Evolutionary conservation across 2,329 filamentous ascomycete genomes (phyloP).

Genomic region (Penicillium sp.): DNA sequence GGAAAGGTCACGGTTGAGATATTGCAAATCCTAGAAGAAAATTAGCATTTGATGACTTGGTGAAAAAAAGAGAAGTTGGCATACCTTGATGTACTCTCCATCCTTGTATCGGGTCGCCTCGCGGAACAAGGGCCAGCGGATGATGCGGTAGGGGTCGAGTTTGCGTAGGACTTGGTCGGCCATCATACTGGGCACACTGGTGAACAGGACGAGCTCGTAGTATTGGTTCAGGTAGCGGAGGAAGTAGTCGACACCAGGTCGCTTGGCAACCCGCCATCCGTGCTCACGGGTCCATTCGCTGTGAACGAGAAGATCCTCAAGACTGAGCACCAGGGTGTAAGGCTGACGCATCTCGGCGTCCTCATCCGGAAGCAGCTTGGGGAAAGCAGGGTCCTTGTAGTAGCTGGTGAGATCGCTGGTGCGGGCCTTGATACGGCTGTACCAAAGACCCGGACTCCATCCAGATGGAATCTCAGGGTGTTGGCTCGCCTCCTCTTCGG

Average conservation of each 20-base stretch:
- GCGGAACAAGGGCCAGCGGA: constrained; percentile 90
- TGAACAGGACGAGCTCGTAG: constrained; percentile 97
- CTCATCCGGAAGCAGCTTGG: constrained; percentile 74
- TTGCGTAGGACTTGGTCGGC: constrained; percentile 88
- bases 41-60: constrained; percentile 5
- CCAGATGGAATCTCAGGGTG: constrained; percentile 75
- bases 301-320: constrained; percentile 92
- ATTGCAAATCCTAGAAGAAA: constrained; percentile 75
- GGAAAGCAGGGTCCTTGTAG: constrained; percentile 93
- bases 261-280: constrained; percentile 92
- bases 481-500: constrained; percentile 65
- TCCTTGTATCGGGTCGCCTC: constrained; percentile 98
- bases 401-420: constrained; percentile 75
- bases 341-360: constrained; percentile 78
- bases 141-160: constrained; percentile 90
- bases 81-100: constrained; percentile 91
- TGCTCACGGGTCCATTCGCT: constrained; percentile 93
- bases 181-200: constrained; percentile 76
- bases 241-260: constrained; percentile 95
- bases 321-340: constrained; percentile 85
- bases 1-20: constrained; percentile 90
- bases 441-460: constrained; percentile 74
- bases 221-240: constrained; percentile 94
- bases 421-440: constrained; percentile 73
- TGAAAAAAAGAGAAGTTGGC: constrained; percentile 12